Base-by-base conservation (phyloP, 169 alveolate genomes). In the Plasmodium gaboni region DNA sequence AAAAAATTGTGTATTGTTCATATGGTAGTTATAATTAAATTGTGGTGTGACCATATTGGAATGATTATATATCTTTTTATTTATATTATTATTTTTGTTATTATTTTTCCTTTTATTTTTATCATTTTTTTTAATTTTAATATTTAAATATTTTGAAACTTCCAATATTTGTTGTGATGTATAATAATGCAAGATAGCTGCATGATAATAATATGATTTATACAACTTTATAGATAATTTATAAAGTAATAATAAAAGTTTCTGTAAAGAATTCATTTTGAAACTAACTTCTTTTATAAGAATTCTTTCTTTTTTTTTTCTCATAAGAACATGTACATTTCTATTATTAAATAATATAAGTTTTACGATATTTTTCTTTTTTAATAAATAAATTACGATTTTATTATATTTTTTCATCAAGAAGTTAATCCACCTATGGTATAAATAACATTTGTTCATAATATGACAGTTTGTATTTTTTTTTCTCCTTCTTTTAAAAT, bases 141-240 rank as follows among this genome's bases (percentile, higher is more conserved):
- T 83, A 61, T 71, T 71, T 63, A 83, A 83, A 28, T 83, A 83
- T 48, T 68, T 83, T 2, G 91, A 83, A 19, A 83, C 91, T 42
- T n/a, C 60, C 10, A 68, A 68, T n/a, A 83, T 68, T 26, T 83
- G 91, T 42, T 68, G 53, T n/a, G 91, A 55, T 10, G 91, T 83
- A 22, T 67, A 4, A 63, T 57, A 68, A 44, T 83, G 91, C 73
- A 83, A 67, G 12, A 83, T 68, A 59, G 91, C 67, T 26, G 91
- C 19, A 72, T 83, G 76, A 28, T 68, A 69, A 63, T 83, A 83
- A 83, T 83, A 83, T 17, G 65, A 44, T 50, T 83, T 83, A 50
- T 83, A 83, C 0, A 83, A 50, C 24, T 83, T 83, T 5, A 83
- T 63, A 5, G 73, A 83, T 57, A 83, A 15, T 17, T 72, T 32